These are phyloP conservation scores for Fusarium chlamydosporum DNA, from an alignment of 2,329 filamentous ascomycete genomes.

Conservation along the genomic window DNA sequence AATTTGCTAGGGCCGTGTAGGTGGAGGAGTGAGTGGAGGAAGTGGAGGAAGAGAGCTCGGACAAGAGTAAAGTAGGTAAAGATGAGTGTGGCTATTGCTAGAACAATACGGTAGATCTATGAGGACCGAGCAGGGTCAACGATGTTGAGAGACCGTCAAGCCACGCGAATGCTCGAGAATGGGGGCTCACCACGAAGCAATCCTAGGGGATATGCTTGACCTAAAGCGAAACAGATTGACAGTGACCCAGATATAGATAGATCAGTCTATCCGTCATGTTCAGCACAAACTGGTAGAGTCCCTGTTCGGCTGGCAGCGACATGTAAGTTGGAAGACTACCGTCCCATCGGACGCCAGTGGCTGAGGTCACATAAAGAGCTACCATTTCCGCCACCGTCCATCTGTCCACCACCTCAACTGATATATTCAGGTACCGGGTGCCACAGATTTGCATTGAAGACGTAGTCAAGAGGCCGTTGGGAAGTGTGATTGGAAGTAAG, in stretches of 20 bases:
- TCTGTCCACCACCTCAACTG: slow-evolving; percentile 33
- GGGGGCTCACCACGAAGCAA: slow-evolving; percentile 8
- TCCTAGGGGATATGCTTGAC: slow-evolving; percentile 3
- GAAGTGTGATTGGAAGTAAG: slow-evolving; percentile 32
- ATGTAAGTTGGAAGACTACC: slow-evolving; percentile 28
- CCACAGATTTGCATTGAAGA: slow-evolving; percentile 33
- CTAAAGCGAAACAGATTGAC: slow-evolving; percentile 7
- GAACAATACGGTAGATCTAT: slow-evolving; percentile 10
- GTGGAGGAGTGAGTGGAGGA: slow-evolving; percentile 46
- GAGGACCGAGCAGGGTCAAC: slow-evolving; percentile 8
- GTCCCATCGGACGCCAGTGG: slow-evolving; percentile 32
- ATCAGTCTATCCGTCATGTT: slow-evolving; percentile 19
- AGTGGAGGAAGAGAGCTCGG: slow-evolving; percentile 40
- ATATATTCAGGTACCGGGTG: slow-evolving; percentile 45
- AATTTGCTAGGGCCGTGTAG: slow-evolving; percentile 40
- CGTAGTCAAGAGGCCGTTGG: slow-evolving; percentile 18
- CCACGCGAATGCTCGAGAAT: slow-evolving; percentile 27
- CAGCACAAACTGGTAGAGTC: slow-evolving; percentile 17
- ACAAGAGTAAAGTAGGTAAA: slow-evolving; percentile 17
- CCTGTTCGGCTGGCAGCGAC: slow-evolving; percentile 22
- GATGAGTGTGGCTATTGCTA: neutral
- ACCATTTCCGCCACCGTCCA: slow-evolving; percentile 36
- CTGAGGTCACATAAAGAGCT: slow-evolving; percentile 32
- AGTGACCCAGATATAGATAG: slow-evolving; percentile 12
- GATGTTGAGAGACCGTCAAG: slow-evolving; percentile 20